Percentiles rank a stretch among this genome's conserved stretches.
These are phyloP conservation scores for Suillus subaureus DNA, from an alignment of 768 basidiomycete genomes.

Conservation along the genomic window DNA sequence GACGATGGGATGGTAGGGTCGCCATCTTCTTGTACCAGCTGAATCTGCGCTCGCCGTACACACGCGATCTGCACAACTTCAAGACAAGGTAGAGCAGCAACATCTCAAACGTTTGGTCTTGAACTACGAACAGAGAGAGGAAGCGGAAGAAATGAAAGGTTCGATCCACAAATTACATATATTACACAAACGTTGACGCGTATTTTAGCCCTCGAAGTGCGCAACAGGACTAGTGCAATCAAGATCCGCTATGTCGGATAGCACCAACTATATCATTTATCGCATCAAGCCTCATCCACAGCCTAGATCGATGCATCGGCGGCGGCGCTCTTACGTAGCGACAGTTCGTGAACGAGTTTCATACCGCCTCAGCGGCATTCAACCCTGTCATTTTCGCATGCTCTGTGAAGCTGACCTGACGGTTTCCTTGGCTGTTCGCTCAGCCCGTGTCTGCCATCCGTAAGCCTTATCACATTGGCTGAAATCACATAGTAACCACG, in stretches of 20 bases:
- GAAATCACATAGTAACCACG: neutral
- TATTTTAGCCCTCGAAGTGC: slow-evolving; percentile 62
- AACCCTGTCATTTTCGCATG: slow-evolving; percentile 4
- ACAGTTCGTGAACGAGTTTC: slow-evolving; percentile 7
- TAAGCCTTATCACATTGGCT: neutral
- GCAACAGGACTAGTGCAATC: slow-evolving; percentile 65
- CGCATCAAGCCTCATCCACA: slow-evolving; percentile 13
- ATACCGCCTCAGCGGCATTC: slow-evolving; percentile 3
- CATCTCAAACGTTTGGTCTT: slow-evolving; percentile 95
- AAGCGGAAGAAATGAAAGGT: slow-evolving; percentile 84
- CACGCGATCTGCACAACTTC: slow-evolving; percentile 87
- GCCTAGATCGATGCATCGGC: slow-evolving; percentile 19
- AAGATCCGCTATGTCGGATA: slow-evolving; percentile 80
- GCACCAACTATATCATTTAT: slow-evolving; percentile 19
- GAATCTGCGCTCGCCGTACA: slow-evolving; percentile 89
- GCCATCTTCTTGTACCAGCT: slow-evolving; percentile 87
- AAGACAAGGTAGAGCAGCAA: slow-evolving; percentile 96
- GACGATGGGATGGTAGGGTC: slow-evolving; percentile 49
- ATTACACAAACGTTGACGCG: neutral
- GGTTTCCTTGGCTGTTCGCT: neutral
- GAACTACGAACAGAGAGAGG: slow-evolving; percentile 88
- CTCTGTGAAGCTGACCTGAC: slow-evolving; percentile 1
- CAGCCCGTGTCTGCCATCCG: neutral
- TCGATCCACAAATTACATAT: neutral
- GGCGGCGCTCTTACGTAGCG: slow-evolving; percentile 22